Conservation (phyloP, 1,284 basidiomycete species). For the Ceratobasidium theobromae region DNA sequence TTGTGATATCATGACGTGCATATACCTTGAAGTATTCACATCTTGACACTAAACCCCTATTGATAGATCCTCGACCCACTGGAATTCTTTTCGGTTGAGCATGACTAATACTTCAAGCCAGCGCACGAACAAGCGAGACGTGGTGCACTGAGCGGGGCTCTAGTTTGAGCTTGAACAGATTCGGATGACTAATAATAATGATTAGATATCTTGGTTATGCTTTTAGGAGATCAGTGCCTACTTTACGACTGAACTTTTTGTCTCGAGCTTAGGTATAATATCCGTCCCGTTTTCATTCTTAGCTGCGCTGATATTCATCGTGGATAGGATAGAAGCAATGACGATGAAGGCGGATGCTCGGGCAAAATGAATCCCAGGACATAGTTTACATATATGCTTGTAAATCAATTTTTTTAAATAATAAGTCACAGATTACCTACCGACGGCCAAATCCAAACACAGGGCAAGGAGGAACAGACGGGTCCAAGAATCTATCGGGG, state of each 20-base stretch:
- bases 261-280: neutral
- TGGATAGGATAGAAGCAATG: neutral
- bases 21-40: too few species aligned
- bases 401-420: neutral
- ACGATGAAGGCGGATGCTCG: conserved; percentile 12
- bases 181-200: neutral
- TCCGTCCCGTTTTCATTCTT: neutral
- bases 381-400: neutral
- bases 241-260: neutral
- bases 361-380: conserved; percentile 23
- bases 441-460: conserved; percentile 15
- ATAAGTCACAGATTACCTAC: neutral
- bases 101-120: too few species aligned
- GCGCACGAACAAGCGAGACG: too few species aligned
- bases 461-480: conserved; percentile 3
- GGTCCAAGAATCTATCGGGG: conserved; percentile 26
- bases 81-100: too few species aligned
- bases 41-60: too few species aligned
- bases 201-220: neutral
- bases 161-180: conserved; percentile 3
- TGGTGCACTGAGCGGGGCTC: neutral
- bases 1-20: too few species aligned
- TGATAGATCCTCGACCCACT: too few species aligned
- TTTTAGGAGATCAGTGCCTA: neutral
- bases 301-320: neutral